A percentile compares a stretch with the other conserved stretches of the same genome.
These are phyloP conservation scores for Dichotomopilus funicola DNA, from an alignment of 2,329 filamentous ascomycete species.

Conservation along the genomic window DNA sequence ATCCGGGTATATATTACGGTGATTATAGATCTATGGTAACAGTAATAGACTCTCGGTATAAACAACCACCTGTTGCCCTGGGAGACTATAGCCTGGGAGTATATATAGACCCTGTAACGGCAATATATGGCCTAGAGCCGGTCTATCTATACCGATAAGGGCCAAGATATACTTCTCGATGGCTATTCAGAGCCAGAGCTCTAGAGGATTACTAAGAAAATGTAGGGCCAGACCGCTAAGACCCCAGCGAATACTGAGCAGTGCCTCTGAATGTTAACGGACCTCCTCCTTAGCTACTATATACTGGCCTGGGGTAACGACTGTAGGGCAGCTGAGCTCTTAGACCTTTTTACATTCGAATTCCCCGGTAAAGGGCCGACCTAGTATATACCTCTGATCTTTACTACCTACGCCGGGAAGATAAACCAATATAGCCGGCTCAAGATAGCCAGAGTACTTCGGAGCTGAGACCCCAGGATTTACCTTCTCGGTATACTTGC, in stretches of 20 bases:
- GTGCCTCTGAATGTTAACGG: background rate
- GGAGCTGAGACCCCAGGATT: too few relatives aligned
- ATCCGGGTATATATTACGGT: background rate
- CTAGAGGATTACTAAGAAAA: too few relatives aligned
- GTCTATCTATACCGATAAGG: background rate
- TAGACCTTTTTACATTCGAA: conserved; percentile 1
- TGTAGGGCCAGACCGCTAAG: background rate
- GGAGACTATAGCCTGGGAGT: background rate
- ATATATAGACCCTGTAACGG: background rate
- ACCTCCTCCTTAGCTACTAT: conserved; percentile 2
- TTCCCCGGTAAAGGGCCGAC: conserved; percentile 1
- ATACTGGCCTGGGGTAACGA: background rate
- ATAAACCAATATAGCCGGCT: too few relatives aligned
- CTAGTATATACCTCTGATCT: background rate
- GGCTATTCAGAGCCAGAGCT: background rate
- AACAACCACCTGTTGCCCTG: background rate
- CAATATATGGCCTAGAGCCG: background rate
- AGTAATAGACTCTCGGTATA: background rate
- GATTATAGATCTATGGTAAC: background rate
- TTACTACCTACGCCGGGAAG: background rate
- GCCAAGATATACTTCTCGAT: background rate
- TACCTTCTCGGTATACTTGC: too few relatives aligned
- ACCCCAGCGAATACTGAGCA: background rate
- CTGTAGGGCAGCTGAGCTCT: background rate
- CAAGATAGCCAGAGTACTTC: too few relatives aligned